phyloP scores from a whole-genome alignment of 176 grass and related monocot genomes.

The Raddia guianensis region DNA sequence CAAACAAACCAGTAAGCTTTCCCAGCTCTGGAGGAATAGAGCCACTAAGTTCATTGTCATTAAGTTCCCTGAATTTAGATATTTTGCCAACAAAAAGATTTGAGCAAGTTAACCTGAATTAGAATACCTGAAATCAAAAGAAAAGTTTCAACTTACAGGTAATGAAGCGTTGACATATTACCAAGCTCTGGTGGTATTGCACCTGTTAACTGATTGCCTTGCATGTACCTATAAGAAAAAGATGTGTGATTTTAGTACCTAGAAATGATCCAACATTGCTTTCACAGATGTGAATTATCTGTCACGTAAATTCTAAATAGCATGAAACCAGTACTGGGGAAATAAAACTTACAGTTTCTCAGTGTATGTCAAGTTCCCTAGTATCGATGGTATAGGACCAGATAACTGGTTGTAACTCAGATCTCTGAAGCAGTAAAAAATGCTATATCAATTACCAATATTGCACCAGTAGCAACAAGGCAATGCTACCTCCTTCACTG shows the following conservation, averaged over 20 bases:
- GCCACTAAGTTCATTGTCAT: constrained; percentile 86
- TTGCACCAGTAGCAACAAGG: neutral
- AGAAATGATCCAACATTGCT: neutral
- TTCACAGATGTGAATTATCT: neutral
- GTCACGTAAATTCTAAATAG: neutral
- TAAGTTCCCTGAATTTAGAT: constrained; percentile 73
- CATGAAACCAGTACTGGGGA: neutral
- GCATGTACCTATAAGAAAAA: constrained; percentile 65
- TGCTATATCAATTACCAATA: neutral
- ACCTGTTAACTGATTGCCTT: constrained; percentile 76
- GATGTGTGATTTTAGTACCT: neutral
- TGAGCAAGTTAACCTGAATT: neutral
- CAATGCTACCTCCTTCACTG: neutral
- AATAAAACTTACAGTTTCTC: constrained; percentile 87
- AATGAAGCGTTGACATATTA: constrained; percentile 96
- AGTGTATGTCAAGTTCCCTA: constrained; percentile 97
- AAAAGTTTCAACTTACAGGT: constrained; percentile 57
- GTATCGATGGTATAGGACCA: constrained; percentile 80
- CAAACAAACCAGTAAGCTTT: constrained; percentile 84
- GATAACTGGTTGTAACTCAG: constrained; percentile 89
- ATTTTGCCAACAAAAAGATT: constrained; percentile 24
- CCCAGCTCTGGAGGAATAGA: constrained; percentile 88
- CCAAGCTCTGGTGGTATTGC: constrained; percentile 90
- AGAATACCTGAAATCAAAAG: neutral
- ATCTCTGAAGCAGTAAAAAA: constrained; percentile 55